Evolutionary conservation across 2,329 filamentous ascomycete species (phyloP), one percentile per base, ranked within the genome.

Genomic region (Aureobasidium sp.): DNA sequence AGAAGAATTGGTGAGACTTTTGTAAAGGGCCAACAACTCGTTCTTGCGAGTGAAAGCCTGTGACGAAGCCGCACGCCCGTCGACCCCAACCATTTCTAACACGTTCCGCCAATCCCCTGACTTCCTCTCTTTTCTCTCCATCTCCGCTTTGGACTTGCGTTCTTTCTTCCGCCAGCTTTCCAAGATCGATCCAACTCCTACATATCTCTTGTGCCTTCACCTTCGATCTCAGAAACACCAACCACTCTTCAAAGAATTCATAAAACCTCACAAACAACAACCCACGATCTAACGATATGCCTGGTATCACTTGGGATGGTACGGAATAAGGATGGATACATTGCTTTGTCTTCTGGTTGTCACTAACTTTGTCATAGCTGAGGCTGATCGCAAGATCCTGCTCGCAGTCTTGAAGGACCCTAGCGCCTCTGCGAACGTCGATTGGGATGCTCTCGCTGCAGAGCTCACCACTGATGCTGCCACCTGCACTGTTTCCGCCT

Each of bases 291-390:
- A 51, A 36, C n/a, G 36, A 36, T 0, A 51, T 51, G 47, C 47
- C 29, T 27, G 58, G 39, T 11, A 64, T 64, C 22, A 64, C 56
- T 27, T 64, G 61, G 61, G 61, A 61, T 27, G 61, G 63, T 63
- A 45, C 20, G 45, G 12, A 25, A 27, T 12, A 45, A 47, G 11
- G 20, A 48, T n/a, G 11, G 20, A 48, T n/a, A 8, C 7, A n/a
- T 17, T 29, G 31, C 20, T 20, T 3, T 44, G 25, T 25, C 41
- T 31, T 25, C 4, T n/a, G 6, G 22, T 9, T 9, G 47, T 17
- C 29, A 36, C 20, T 45, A 5, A 37, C 42, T 20, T 44, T 36
- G 14, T 36, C 11, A 34, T 22, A 65, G 63, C 52, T 25, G 62
- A 63, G 39, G 53, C 37, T 11, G 62, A 65, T 39, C 58, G 64